A percentile compares a stretch with the other conserved stretches of the same genome.
Evolutionary conservation across 805 yeast genomes (phyloP).

Genomic region (Wickerhamomyces ciferrii): DNA sequence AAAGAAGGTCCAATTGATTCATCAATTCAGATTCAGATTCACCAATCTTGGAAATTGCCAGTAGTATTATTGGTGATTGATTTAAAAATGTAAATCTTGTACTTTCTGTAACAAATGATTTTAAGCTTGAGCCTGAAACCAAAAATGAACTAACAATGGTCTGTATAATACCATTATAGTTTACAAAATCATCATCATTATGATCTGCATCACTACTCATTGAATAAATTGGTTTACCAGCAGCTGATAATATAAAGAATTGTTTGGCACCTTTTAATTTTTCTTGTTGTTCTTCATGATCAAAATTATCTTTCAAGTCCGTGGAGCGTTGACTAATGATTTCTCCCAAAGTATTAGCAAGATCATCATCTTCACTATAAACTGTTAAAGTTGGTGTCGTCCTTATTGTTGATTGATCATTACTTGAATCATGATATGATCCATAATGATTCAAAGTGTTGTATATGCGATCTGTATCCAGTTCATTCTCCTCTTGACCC

Average conservation of each 20-base stretch:
- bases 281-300: constrained; percentile 9
- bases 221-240: constrained; percentile 87
- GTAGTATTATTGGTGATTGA: constrained; percentile 64
- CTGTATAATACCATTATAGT: constrained; percentile 76
- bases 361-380: constrained; percentile 20
- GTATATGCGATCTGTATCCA: constrained; percentile 4
- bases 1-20: constrained; percentile 65
- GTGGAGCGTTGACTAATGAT: constrained; percentile 19
- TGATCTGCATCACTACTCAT: constrained; percentile 44
- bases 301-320: constrained; percentile 7
- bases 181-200: constrained; percentile 56
- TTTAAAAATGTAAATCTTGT: constrained; percentile 54
- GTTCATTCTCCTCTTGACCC: constrained; percentile 6
- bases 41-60: constrained; percentile 57
- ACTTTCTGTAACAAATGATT: constrained; percentile 46
- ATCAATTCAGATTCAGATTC: constrained; percentile 47
- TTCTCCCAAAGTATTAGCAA: constrained; percentile 15
- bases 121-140: constrained; percentile 31
- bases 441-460: constrained; percentile 4
- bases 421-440: neutral
- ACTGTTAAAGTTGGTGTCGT: constrained; percentile 25
- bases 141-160: constrained; percentile 72
- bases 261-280: constrained; percentile 40
- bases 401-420: constrained; percentile 14
- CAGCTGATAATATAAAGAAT: constrained; percentile 71